Evolutionary conservation across 495 filamentous ascomycete species (phyloP).

Genomic region (Baudoinia panamericana): DNA sequence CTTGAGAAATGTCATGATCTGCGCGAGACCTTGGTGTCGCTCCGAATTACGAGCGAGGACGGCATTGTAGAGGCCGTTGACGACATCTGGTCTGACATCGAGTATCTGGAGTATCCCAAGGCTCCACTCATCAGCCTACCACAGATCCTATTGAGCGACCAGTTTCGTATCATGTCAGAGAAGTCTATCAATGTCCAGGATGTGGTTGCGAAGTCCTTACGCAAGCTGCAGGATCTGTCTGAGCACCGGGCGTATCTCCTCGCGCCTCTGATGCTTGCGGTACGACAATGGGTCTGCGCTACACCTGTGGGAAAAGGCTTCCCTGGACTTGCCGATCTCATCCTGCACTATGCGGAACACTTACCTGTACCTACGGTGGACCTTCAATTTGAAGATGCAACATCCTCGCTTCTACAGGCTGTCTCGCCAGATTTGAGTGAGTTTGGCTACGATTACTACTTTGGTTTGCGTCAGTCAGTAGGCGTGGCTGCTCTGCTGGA

Average conservation of each 20-base stretch:
- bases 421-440: slow-evolving; percentile 1
- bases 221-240: slow-evolving; percentile 19
- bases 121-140: slow-evolving; percentile 19
- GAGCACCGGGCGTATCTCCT: slow-evolving; percentile 24
- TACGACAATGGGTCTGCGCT: slow-evolving; percentile 19
- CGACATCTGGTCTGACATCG: slow-evolving; percentile 30
- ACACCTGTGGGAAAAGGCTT: slow-evolving; percentile 11
- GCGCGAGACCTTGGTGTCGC: neutral
- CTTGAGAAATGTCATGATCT: slow-evolving; percentile 3
- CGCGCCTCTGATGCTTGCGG: slow-evolving; percentile 19
- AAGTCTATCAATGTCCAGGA: neutral
- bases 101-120: slow-evolving; percentile 30
- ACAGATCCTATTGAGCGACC: slow-evolving; percentile 22
- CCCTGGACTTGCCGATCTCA: slow-evolving; percentile 21
- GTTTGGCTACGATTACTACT: slow-evolving; percentile 30
- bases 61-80: slow-evolving; percentile 12
- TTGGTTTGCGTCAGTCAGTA: slow-evolving; percentile 27
- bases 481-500: slow-evolving; percentile 35
- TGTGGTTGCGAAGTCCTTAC: slow-evolving; percentile 6
- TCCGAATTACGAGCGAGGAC: neutral
- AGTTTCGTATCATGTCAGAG: slow-evolving; percentile 8
- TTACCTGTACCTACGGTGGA: slow-evolving; percentile 27
- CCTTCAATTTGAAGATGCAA: slow-evolving; percentile 29
- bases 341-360: slow-evolving; percentile 23
- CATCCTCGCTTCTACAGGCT: slow-evolving; percentile 19